phyloP scores from a whole-genome alignment of 2,329 filamentous ascomycete species.

The Alternaria viburni region DNA sequence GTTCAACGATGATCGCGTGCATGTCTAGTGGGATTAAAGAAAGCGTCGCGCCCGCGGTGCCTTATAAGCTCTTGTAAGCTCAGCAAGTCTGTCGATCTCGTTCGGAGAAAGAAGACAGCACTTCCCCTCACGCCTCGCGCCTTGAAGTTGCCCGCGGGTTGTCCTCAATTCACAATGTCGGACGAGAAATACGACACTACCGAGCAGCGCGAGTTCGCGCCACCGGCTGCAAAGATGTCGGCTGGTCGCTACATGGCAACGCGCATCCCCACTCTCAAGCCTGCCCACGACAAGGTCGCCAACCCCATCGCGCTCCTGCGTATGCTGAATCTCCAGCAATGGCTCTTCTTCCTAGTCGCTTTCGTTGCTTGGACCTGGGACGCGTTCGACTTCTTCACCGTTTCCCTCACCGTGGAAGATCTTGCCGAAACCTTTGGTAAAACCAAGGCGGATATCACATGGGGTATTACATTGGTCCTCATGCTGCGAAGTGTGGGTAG shows the following conservation, averaged over 20 bases:
- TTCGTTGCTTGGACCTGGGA: constrained; percentile 57
- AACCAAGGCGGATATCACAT: constrained; percentile 65
- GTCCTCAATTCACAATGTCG: constrained; percentile 19
- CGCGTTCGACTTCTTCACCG: constrained; percentile 68
- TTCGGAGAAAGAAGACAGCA: neutral
- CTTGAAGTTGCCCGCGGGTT: no score
- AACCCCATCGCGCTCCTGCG: constrained; percentile 61
- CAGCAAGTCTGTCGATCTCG: neutral
- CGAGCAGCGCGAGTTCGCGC: constrained; percentile 24
- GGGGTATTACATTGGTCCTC: constrained; percentile 57
- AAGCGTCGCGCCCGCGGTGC: neutral
- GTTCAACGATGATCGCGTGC: neutral
- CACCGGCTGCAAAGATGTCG: constrained; percentile 22
- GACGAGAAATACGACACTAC: constrained; percentile 22
- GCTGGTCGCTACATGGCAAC: constrained; percentile 59
- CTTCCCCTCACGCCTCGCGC: neutral
- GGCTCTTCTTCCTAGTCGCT: constrained; percentile 62
- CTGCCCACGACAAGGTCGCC: constrained; percentile 60
- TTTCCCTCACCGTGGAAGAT: constrained; percentile 62
- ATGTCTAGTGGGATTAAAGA: constrained; percentile 3
- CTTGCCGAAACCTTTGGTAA: constrained; percentile 62
- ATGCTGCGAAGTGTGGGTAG: constrained; percentile 68
- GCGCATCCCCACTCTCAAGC: constrained; percentile 60
- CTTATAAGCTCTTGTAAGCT: neutral
- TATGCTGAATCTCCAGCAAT: constrained; percentile 62